A percentile compares a stretch with the other conserved stretches of the same genome.
phyloP scores from a whole-genome alignment of 805 yeast species.

The Citeromyces nyonsensis region DNA sequence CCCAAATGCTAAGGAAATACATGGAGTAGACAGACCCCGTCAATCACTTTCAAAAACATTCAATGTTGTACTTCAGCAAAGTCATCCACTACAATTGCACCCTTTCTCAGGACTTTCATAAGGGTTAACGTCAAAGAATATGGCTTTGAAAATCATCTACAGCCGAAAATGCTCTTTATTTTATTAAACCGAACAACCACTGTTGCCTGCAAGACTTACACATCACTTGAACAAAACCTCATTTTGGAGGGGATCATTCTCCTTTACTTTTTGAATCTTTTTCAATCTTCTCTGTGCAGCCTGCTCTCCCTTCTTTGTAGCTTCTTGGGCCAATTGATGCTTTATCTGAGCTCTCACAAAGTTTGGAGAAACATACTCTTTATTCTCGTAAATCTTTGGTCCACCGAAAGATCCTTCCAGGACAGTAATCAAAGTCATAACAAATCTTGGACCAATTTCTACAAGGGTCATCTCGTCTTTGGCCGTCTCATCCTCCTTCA shows the following conservation, averaged over 20 bases:
- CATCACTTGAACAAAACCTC: slow-evolving; percentile 66
- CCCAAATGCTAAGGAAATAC: too few species aligned
- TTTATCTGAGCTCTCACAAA: slow-evolving; percentile 80
- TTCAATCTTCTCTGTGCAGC: slow-evolving; percentile 63
- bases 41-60: too few species aligned
- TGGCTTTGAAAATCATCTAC: too few species aligned
- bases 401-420: slow-evolving; percentile 97
- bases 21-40: too few species aligned
- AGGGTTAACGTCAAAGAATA: too few species aligned
- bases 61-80: too few species aligned
- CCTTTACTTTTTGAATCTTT: slow-evolving; percentile 58
- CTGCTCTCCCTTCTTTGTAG: slow-evolving; percentile 64
- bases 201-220: too few species aligned
- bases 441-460: slow-evolving; percentile 95
- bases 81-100: too few species aligned
- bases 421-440: slow-evolving; percentile 78
- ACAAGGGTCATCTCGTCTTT: slow-evolving; percentile 51
- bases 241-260: slow-evolving; percentile 73
- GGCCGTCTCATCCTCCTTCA: slow-evolving; percentile 22
- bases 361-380: slow-evolving; percentile 93
- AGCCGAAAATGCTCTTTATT: too few species aligned
- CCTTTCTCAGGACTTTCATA: too few species aligned
- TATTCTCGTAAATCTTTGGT: slow-evolving; percentile 93
- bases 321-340: slow-evolving; percentile 67
- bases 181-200: too few species aligned